Evolutionary conservation across 352 stramenopile species (phyloP).

Genomic region (Pythium apleroticum): DNA sequence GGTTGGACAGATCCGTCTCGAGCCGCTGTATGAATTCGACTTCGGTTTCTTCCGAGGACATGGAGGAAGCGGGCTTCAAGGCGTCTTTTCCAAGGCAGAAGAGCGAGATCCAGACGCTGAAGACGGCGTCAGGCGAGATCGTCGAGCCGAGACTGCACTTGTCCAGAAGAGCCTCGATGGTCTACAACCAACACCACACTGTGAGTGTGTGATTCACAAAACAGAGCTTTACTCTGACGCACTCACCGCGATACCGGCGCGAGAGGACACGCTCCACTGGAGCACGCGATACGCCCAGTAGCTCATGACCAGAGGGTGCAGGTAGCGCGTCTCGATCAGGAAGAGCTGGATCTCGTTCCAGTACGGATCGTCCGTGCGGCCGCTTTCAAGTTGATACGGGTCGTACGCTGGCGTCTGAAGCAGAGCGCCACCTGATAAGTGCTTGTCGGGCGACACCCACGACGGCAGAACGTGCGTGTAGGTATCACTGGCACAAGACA

Average conservation of each 20-base stretch:
- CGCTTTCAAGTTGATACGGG: conserved; percentile 68
- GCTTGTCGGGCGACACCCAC: conserved; percentile 18
- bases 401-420: conserved; percentile 33
- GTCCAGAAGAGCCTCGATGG: conserved; percentile 58
- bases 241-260: conserved; percentile 55
- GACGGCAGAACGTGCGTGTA: conserved; percentile 14
- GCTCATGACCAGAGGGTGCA: conserved; percentile 59
- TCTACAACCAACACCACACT: conserved; percentile 31
- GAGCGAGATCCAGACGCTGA: conserved; percentile 62
- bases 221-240: conserved; percentile 9
- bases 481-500: conserved; percentile 10
- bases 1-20: conserved; percentile 47
- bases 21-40: conserved; percentile 39
- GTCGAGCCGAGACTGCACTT: conserved; percentile 55
- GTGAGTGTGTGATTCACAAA: not conserved
- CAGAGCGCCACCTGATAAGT: not conserved
- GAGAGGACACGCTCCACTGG: conserved; percentile 62
- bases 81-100: conserved; percentile 43
- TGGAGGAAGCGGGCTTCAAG: not conserved
- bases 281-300: conserved; percentile 74
- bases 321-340: conserved; percentile 51
- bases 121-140: conserved; percentile 48
- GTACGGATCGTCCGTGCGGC: conserved; percentile 67
- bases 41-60: conserved; percentile 15
- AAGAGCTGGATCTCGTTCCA: conserved; percentile 83